Base-by-base conservation (phyloP, 495 filamentous ascomycete genomes). In the Penicillium goetzii region DNA sequence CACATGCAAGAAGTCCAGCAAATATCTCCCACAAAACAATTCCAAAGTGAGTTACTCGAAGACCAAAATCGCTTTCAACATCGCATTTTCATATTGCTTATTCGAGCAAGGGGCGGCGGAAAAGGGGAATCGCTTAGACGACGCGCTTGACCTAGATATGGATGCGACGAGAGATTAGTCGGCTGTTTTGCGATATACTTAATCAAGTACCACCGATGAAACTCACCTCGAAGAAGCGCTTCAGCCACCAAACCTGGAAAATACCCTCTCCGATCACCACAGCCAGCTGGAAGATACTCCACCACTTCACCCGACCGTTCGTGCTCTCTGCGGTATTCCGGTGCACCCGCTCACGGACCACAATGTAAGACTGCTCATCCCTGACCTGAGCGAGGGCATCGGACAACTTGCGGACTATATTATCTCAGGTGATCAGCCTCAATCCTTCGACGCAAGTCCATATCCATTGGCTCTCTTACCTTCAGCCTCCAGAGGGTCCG, bases 201-300 rank as follows among this genome's bases (percentile, higher is more conserved):
- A 11, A 19, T 38, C 3, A 28, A 23, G 25, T 15, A 19, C 28
- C 3, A 10, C 11, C 2, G 10, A 32, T 3, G 6, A 51, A 55
- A 71, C 75, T 63, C 30, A 97, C 94, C 90, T 99, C 95, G 74
- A 99, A 99, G 82, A 99, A 98, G 72, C 96, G 82, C 84, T 96
- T 94, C 76, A 99, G 74, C 91, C 95, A 99, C 95, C 96, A 98
- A 63, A 99, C 96, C 80, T 99, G 95, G 83, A 98, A 99, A 55
- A 97, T 81, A 69, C 92, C 92, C 82, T 97, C 92, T 50, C 90
- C 95, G 62, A 95, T 83, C 52, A 99, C 84, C 59, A 99, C 90
- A 56, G 87, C 85, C 60, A 99, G 84, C 78, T 98, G 93, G 79
- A 98, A 98, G 63, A 98, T 85, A 74, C 93, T 97, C 96, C 96